phyloP scores from a whole-genome alignment of 306 rosid genomes.

The Vicia faba region DNA sequence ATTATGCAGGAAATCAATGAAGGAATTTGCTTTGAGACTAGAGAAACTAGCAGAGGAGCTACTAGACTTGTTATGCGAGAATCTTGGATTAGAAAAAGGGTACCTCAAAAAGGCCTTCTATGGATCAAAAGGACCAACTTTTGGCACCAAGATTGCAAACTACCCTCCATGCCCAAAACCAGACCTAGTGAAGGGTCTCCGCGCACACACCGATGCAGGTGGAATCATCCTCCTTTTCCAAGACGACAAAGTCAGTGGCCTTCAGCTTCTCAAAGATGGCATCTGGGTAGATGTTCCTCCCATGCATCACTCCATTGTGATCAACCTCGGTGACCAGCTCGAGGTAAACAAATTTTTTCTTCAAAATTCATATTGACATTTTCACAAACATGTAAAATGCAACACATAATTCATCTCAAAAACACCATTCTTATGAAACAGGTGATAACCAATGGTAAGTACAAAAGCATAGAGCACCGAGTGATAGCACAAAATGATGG shows the following conservation, averaged over 20 bases:
- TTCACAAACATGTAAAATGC: neutral
- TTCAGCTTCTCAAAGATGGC: slow-evolving; percentile 35
- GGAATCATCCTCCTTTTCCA: slow-evolving; percentile 32
- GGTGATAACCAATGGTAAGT: slow-evolving; percentile 33
- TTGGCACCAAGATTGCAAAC: slow-evolving; percentile 34
- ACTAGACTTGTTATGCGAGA: slow-evolving; percentile 26
- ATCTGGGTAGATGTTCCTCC: slow-evolving; percentile 32
- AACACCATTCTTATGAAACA: neutral
- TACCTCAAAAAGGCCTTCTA: slow-evolving; percentile 27
- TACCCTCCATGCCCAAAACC: slow-evolving; percentile 40
- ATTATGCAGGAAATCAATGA: slow-evolving; percentile 30
- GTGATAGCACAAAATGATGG: slow-evolving; percentile 35
- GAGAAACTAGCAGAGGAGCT: slow-evolving; percentile 36
- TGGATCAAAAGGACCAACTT: slow-evolving; percentile 33
- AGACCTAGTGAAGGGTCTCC: slow-evolving; percentile 33
- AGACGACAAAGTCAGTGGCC: slow-evolving; percentile 34
- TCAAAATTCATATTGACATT: neutral
- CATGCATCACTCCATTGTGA: slow-evolving; percentile 32
- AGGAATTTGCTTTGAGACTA: slow-evolving; percentile 34
- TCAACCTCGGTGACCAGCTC: slow-evolving; percentile 35
- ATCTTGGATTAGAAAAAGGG: slow-evolving; percentile 23
- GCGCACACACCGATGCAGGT: slow-evolving; percentile 33
- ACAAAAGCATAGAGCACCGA: slow-evolving; percentile 31
- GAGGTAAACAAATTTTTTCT: slow-evolving; percentile 10
- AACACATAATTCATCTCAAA: neutral